Base-by-base conservation (phyloP, 768 basidiomycete genomes). In the Botryobasidium botryosum region DNA sequence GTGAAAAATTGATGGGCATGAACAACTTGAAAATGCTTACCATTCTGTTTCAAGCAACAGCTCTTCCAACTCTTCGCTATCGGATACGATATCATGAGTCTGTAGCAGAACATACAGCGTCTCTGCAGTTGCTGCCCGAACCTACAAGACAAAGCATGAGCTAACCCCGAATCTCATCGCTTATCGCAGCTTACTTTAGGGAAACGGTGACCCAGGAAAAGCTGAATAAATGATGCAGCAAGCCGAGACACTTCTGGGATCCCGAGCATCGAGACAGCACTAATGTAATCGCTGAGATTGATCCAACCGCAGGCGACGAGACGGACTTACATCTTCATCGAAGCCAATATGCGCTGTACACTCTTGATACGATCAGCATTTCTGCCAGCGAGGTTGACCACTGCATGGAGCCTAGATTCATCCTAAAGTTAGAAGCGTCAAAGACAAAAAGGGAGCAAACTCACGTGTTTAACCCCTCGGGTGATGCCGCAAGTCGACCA, bases 111-210 rank as follows among this genome's bases (percentile, higher is more conserved):
- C 63, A 56, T 88, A 94, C 6, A 94, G 59, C 50, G 79, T 73
- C 58, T 92, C 90, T 2, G 86, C 83, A 1, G 83, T 76, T 48
- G 77, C 74, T 7, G 76, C 68, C 45, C 90, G 77, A 45, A 90
- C 67, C 87, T 92, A 51, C 24, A 7, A n/a, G 10, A 27, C 3
- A 10, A 32, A 12, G 2, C 4, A 39, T 15, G 23, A 35, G 31
- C 12, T 15, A 29, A 17, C 20, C 21, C 29, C 17, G 20, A 25
- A 27, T 28, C 29, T 29, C 29, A 46, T 35, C 18, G 43, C 27
- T 24, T 42, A 36, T 28, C 28, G 29, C 45, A 32, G 53, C 68
- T 56, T 55, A 88, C 90, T 62, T 70, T 76, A 33, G 90, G 87
- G 60, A 80, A 87, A 43, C 70, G 65, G 60, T 96, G 90, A 2